Percentiles rank a stretch among this genome's conserved stretches.
Conservation (phyloP, 164 flowering plant species). For the Kalanchoe fedtschenkoi region DNA sequence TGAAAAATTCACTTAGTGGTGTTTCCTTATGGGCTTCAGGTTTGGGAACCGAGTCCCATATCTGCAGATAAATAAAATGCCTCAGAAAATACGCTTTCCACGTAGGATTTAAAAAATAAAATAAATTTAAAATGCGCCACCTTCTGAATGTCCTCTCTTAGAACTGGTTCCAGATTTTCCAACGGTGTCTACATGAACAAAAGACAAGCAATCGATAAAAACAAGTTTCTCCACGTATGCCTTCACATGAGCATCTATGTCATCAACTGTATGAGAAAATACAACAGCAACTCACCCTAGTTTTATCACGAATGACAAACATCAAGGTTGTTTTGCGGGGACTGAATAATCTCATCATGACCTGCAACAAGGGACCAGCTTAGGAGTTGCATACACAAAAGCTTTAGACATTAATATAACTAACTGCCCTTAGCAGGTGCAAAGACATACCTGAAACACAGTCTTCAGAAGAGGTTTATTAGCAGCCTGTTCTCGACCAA, state of each 20-base stretch:
- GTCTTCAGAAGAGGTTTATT: conserved; percentile 95
- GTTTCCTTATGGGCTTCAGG: conserved; percentile 84
- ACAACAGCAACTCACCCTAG: conserved; percentile 39
- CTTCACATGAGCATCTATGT: not conserved
- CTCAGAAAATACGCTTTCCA: not conserved
- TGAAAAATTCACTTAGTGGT: conserved; percentile 92
- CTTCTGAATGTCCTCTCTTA: conserved; percentile 95
- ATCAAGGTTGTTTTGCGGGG: conserved; percentile 94
- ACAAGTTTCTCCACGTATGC: not conserved
- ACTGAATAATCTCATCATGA: conserved; percentile 95
- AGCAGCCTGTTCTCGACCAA: conserved; percentile 99
- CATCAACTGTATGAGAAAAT: not conserved
- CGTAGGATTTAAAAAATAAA: not conserved
- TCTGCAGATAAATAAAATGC: conserved; percentile 32
- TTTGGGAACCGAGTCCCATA: conserved; percentile 93
- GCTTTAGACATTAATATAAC: not conserved
- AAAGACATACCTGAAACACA: conserved; percentile 66
- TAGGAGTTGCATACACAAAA: not conserved
- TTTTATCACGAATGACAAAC: conserved; percentile 94
- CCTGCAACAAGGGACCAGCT: conserved; percentile 34
- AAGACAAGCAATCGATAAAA: not conserved
- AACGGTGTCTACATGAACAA: conserved; percentile 60
- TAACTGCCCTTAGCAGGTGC: not conserved
- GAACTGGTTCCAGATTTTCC: conserved; percentile 83
- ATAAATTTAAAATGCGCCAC: conserved; percentile 20